Evolutionary conservation across 2,329 filamentous ascomycete species (phyloP).

Genomic region (Podosphaera leucotricha): DNA sequence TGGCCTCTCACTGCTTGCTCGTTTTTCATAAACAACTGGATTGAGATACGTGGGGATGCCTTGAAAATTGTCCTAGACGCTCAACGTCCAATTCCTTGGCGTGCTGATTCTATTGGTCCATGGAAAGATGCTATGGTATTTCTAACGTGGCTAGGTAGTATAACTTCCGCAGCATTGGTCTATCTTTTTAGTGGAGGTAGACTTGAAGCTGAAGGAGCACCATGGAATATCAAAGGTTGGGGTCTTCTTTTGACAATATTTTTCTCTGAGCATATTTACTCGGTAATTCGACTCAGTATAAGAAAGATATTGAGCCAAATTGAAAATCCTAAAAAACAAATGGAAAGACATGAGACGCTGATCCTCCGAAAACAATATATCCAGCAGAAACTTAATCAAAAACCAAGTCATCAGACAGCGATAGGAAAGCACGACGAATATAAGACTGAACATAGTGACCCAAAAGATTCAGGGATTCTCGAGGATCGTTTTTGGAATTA

Average conservation of each 20-base stretch:
- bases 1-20: slow-evolving; percentile 84
- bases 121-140: slow-evolving; percentile 74
- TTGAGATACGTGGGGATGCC: slow-evolving; percentile 80
- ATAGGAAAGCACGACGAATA: slow-evolving; percentile 22
- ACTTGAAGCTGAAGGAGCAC: slow-evolving; percentile 39
- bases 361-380: slow-evolving; percentile 49
- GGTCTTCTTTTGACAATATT: slow-evolving; percentile 62
- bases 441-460: slow-evolving; percentile 27
- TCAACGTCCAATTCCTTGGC: slow-evolving; percentile 70
- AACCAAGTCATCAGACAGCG: slow-evolving; percentile 25
- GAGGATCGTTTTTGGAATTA: slow-evolving; percentile 39
- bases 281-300: slow-evolving; percentile 52
- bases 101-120: slow-evolving; percentile 81
- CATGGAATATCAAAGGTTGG: slow-evolving; percentile 53
- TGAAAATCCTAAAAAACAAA: slow-evolving; percentile 67
- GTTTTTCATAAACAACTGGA: slow-evolving; percentile 88
- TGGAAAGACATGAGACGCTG: slow-evolving; percentile 63
- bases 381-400: slow-evolving; percentile 42
- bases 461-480: slow-evolving; percentile 34
- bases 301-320: slow-evolving; percentile 52
- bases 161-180: slow-evolving; percentile 70
- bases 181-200: slow-evolving; percentile 62
- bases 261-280: slow-evolving; percentile 71
- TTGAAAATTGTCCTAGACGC: slow-evolving; percentile 83
- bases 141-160: slow-evolving; percentile 76